Evolutionary conservation across 192 early-diverging fungal genomes (phyloP).

Genomic region (Gigaspora rosea): DNA sequence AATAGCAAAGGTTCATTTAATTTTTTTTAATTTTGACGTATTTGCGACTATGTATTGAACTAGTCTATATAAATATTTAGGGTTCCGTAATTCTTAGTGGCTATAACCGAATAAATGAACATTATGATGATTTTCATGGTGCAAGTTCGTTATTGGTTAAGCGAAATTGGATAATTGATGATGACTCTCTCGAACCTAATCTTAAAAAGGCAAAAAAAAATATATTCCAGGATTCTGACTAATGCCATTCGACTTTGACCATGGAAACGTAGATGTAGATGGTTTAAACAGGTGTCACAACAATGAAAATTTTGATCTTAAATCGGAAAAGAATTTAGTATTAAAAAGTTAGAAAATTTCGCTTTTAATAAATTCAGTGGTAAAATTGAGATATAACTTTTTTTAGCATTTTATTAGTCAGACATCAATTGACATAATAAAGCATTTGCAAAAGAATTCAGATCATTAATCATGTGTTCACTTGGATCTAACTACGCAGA

Average conservation of each 20-base stretch:
- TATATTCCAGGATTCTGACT: background rate
- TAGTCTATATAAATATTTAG: slow-evolving; percentile 16
- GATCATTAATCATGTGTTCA: slow-evolving; percentile 3
- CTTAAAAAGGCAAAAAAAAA: too few species aligned
- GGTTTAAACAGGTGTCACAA: background rate
- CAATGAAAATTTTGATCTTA: background rate
- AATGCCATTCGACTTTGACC: background rate
- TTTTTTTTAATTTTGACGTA: too few species aligned
- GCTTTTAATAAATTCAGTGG: background rate
- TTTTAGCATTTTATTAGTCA: background rate
- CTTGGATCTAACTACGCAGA: background rate
- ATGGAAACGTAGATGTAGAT: background rate
- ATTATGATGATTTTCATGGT: slow-evolving; percentile 18
- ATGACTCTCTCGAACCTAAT: too few species aligned
- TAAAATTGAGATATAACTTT: background rate
- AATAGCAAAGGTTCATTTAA: too few species aligned
- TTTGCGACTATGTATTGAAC: too few species aligned
- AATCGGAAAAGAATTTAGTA: too few species aligned
- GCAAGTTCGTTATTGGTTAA: slow-evolving; percentile 25
- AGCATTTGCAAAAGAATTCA: background rate
- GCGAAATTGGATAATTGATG: too few species aligned
- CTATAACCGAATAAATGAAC: slow-evolving; percentile 21
- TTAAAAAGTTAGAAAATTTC: background rate
- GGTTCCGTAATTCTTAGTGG: slow-evolving; percentile 9
- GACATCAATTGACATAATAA: background rate